Evolutionary conservation across 306 rosid genomes (phyloP).

Genomic region (Lathyrus aphaca): DNA sequence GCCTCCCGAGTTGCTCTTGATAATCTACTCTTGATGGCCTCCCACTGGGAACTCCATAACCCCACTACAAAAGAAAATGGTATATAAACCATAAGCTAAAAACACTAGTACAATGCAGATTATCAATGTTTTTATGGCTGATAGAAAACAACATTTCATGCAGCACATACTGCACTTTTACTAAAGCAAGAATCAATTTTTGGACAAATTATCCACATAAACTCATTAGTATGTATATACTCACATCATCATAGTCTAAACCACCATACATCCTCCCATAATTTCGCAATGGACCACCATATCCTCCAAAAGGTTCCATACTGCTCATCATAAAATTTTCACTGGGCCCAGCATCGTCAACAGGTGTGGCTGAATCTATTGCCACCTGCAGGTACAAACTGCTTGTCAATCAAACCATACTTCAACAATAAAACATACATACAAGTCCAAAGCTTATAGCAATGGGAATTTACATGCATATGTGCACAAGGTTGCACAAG

Average conservation of each 20-base stretch:
- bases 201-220: constrained; percentile 14
- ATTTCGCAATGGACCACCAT: constrained; percentile 86
- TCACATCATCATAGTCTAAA: constrained; percentile 92
- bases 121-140: constrained; percentile 7
- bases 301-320: constrained; percentile 74
- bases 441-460: constrained; percentile 1
- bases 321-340: constrained; percentile 65
- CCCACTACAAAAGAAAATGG: constrained; percentile 69
- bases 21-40: constrained; percentile 86
- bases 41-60: constrained; percentile 76
- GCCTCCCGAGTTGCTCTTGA: constrained; percentile 90
- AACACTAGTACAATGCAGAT: neutral
- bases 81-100: constrained; percentile 10
- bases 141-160: constrained; percentile 10
- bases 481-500: constrained; percentile 15
- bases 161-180: constrained; percentile 16
- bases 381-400: constrained; percentile 54
- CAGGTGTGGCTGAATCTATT: constrained; percentile 91
- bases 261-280: constrained; percentile 98
- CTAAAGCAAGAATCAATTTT: constrained; percentile 15
- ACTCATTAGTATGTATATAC: constrained; percentile 36
- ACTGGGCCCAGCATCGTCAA: constrained; percentile 82
- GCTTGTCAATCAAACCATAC: constrained; percentile 18
- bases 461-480: neutral
- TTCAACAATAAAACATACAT: neutral